Conservation (phyloP, 2,329 filamentous ascomycete genomes). For the Aspergillus sp. region DNA sequence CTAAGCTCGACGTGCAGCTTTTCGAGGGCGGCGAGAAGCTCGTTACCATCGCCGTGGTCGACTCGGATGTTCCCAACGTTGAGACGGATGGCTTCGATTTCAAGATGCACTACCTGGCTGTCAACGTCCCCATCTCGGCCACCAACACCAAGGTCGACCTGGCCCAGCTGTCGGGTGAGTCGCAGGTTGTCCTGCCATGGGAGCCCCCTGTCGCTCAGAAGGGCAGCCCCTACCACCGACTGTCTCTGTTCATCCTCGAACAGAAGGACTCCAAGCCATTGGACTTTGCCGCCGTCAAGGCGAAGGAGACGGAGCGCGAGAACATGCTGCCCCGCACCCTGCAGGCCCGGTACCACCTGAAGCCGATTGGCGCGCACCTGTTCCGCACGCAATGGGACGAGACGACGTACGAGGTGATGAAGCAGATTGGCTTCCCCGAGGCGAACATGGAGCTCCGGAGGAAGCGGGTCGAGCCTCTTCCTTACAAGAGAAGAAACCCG, state of each 20-base stretch:
- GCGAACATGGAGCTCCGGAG: constrained; percentile 82
- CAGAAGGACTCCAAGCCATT: constrained; percentile 66
- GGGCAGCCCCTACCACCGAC: constrained; percentile 86
- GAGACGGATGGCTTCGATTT: constrained; percentile 74
- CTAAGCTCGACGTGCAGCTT: constrained; percentile 78
- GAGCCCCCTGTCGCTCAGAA: constrained; percentile 84
- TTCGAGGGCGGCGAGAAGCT: constrained; percentile 81
- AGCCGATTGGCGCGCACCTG: constrained; percentile 77
- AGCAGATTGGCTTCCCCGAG: constrained; percentile 71
- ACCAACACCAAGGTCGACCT: constrained; percentile 66
- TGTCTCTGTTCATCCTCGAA: constrained; percentile 80
- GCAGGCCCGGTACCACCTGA: constrained; percentile 67
- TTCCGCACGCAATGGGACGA: constrained; percentile 93
- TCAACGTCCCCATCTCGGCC: constrained; percentile 67
- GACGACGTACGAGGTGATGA: constrained; percentile 83
- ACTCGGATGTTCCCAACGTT: constrained; percentile 83
- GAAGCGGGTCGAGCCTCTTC: constrained; percentile 70
- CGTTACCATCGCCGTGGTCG: constrained; percentile 80
- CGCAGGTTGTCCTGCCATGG: constrained; percentile 77
- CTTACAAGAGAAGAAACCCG: constrained; percentile 63
- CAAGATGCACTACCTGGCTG: constrained; percentile 84
- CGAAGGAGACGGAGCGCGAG: constrained; percentile 57
- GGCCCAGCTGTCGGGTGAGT: constrained; percentile 58
- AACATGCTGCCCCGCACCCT: constrained; percentile 76
- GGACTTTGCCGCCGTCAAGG: constrained; percentile 60